Conservation (phyloP, 2,329 filamentous ascomycete species). For the Fusarium circinatum region DNA sequence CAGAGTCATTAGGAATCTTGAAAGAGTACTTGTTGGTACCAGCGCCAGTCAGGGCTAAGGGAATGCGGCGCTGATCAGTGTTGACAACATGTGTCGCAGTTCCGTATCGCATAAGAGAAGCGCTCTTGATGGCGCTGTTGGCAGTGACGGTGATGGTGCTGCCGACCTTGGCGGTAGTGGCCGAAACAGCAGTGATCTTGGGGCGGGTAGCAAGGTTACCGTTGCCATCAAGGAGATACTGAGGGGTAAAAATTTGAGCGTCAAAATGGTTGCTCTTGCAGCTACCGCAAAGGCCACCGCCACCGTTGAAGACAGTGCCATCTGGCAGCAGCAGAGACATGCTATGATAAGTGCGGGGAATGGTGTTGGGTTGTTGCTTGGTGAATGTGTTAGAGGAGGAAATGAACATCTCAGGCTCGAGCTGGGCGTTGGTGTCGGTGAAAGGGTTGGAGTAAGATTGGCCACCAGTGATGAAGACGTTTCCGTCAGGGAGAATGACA, state of each 20-base stretch:
- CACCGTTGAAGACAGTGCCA: constrained; percentile 29
- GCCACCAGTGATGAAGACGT: constrained; percentile 59
- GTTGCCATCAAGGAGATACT: constrained; percentile 25
- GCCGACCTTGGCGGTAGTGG: constrained; percentile 21
- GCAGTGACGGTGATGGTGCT: constrained; percentile 22
- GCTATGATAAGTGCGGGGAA: constrained; percentile 27
- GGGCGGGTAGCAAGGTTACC: constrained; percentile 30
- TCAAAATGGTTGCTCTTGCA: constrained; percentile 37
- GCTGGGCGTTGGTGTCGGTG: constrained; percentile 20
- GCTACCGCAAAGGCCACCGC: constrained; percentile 23
- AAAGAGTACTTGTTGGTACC: constrained; percentile 33
- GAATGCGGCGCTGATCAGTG: constrained; percentile 37
- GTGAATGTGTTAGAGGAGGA: constrained; percentile 16
- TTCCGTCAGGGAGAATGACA: constrained; percentile 62
- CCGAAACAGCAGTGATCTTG: constrained; percentile 22
- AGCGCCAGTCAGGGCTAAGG: constrained; percentile 4
- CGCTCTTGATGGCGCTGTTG: constrained; percentile 17
- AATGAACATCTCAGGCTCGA: constrained; percentile 27
- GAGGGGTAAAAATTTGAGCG: constrained; percentile 34
- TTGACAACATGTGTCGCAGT: constrained; percentile 35
- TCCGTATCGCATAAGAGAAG: constrained; percentile 33
- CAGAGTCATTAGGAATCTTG: constrained; percentile 25
- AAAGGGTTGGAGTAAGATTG: constrained; percentile 24
- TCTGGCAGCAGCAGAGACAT: constrained; percentile 32
- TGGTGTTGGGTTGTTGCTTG: constrained; percentile 24